A percentile compares a stretch with the other conserved stretches of the same genome.
These are phyloP conservation scores for Penicillium crystallinum DNA, from an alignment of 495 filamentous ascomycete species.

Conservation along the genomic window DNA sequence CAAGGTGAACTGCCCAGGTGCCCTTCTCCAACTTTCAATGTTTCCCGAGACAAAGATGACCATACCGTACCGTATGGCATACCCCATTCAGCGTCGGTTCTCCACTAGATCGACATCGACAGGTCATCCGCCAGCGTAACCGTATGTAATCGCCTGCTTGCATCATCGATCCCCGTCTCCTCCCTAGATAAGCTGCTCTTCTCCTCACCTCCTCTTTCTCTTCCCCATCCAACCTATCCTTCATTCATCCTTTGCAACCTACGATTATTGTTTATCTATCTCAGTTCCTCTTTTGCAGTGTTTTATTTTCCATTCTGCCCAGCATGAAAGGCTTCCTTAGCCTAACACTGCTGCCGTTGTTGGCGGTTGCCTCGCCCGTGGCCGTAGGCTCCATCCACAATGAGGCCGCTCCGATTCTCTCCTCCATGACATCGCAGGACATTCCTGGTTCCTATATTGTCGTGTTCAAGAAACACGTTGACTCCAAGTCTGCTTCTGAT, in stretches of 20 bases:
- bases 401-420: conserved; percentile 82
- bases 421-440: conserved; percentile 65
- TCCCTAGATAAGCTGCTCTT: conserved; percentile 35
- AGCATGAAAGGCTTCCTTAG: conserved; percentile 71
- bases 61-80: not conserved
- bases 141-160: conserved; percentile 36
- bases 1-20: no score
- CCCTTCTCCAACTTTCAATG: not conserved
- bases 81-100: not conserved
- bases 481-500: conserved; percentile 54
- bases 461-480: conserved; percentile 96
- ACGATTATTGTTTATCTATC: conserved; percentile 21
- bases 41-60: not conserved
- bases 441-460: conserved; percentile 94
- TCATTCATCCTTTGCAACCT: conserved; percentile 19
- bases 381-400: conserved; percentile 77
- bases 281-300: conserved; percentile 9
- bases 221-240: conserved; percentile 16
- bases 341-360: conserved; percentile 59
- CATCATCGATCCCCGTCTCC: conserved; percentile 37
- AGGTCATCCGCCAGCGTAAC: conserved; percentile 22
- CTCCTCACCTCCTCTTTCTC: conserved; percentile 36
- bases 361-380: conserved; percentile 70
- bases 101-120: conserved; percentile 29
- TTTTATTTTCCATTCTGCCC: conserved; percentile 41